Evolutionary conservation across 805 yeast species (phyloP), one percentile per base, ranked within the genome.

Genomic region (Wickerhamia fluorescens): DNA sequence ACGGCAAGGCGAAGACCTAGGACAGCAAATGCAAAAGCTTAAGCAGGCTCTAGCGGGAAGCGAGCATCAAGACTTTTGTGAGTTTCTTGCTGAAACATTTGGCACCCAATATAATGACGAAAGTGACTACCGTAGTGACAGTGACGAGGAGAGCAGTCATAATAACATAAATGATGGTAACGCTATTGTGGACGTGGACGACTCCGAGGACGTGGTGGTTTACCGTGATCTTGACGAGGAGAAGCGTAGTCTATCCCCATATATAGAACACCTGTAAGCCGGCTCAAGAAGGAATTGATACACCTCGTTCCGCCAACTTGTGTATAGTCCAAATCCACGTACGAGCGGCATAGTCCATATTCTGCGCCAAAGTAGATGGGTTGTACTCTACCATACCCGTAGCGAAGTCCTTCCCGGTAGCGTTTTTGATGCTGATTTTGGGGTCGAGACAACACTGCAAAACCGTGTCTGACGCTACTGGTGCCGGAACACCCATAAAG

Each of bases 251-350:
- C 25, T 25, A n/a, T n/a, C n/a, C n/a, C n/a, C n/a, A n/a, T n/a
- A n/a, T n/a, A n/a, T n/a, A 15, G 35, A 30, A 16, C 28, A 28
- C 10, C 20, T 18, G 20, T 18, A 10, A 18, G 20, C 20, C 20
- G 20, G 20, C 10, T 18, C 20, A 18, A 7, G 20, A 18, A 14
- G 56, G 47, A 16, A 60, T 45, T 19, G 44, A 39, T 23, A 60
- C 51, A 14, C 58, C 50, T 18, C 83, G 61, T 35, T 72, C 67
- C 25, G 69, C 58, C 28, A 83, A 49, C 46, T 78, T 70, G 24
- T 64, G 68, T 2, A 73, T 68, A 0, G 89, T 78, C 94, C 94
- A 83, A 9, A 76, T 73, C 88, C 94, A 84, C 20, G 80, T 75
- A 25, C 74, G 59, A 4, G 78, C 76, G 1, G 83, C 82, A 40